Conservation (phyloP, 1,284 basidiomycete species). For the Schizophyllum amplum region DNA sequence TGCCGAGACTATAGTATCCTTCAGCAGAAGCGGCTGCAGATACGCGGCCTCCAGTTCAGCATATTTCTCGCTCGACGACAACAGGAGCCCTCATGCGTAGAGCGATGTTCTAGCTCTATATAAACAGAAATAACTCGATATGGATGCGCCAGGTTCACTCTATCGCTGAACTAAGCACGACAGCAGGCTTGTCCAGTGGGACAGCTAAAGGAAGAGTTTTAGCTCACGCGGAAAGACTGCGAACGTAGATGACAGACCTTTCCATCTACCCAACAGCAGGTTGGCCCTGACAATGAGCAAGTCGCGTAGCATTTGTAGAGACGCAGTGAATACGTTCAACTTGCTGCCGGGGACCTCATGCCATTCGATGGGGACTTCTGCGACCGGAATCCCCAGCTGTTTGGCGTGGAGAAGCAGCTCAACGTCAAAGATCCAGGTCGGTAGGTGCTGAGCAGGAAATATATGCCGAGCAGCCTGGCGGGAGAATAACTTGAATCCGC, state of each 20-base stretch:
- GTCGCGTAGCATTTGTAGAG: conserved; percentile 84
- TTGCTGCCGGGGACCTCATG: conserved; percentile 90
- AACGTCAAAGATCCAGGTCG: conserved; percentile 94
- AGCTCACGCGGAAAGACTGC: too few relatives aligned
- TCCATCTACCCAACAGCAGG: conserved; percentile 70
- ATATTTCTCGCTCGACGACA: too few relatives aligned
- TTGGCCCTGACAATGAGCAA: conserved; percentile 79
- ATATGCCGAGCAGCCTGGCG: conserved; percentile 71
- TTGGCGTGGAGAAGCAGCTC: conserved; percentile 89
- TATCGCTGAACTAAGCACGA: too few relatives aligned
- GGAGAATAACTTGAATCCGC: conserved; percentile 92
- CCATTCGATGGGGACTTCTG: conserved; percentile 87
- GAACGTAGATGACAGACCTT: conserved; percentile 9
- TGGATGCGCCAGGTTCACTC: too few relatives aligned
- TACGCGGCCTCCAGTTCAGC: too few relatives aligned
- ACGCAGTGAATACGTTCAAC: conserved; percentile 77
- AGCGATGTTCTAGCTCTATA: too few relatives aligned
- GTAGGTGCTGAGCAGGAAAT: conserved; percentile 78
- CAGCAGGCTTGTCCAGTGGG: background rate
- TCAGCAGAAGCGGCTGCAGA: too few relatives aligned
- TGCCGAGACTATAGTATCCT: too few relatives aligned
- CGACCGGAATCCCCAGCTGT: conserved; percentile 64
- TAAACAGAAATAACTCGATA: too few relatives aligned
- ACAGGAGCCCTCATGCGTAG: too few relatives aligned
- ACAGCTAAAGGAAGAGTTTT: background rate